Percentiles rank a stretch among this genome's conserved stretches.
phyloP scores from a whole-genome alignment of 495 filamentous ascomycete genomes.

The Cercophora scortea region DNA sequence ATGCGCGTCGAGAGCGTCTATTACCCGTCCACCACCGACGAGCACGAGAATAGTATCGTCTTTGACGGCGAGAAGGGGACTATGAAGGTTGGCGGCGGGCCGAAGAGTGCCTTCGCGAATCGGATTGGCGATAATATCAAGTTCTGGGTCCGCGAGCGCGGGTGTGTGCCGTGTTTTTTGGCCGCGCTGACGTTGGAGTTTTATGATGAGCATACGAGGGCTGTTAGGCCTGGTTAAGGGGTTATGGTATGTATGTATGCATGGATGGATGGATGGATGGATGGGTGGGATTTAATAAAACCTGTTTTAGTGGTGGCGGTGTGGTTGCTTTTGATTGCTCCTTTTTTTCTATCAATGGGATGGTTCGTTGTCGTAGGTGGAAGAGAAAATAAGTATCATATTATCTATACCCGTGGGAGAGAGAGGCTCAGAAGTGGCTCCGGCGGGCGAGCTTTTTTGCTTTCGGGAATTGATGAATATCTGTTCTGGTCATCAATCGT shows the following conservation, averaged over 20 bases:
- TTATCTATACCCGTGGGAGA: too few species aligned
- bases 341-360: too few species aligned
- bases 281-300: not conserved
- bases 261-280: not conserved
- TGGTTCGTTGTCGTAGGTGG: too few species aligned
- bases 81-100: constrained; percentile 94
- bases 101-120: constrained; percentile 73
- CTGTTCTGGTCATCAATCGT: too few species aligned
- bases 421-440: too few species aligned
- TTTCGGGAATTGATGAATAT: too few species aligned
- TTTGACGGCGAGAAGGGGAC: constrained; percentile 95
- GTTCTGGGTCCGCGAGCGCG: constrained; percentile 89
- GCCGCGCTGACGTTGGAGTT: constrained; percentile 86
- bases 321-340: too few species aligned
- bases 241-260: not conserved
- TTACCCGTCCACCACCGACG: constrained; percentile 55
- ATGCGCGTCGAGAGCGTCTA: constrained; percentile 78
- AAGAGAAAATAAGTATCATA: too few species aligned
- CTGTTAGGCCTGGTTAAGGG: not conserved
- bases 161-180: constrained; percentile 86
- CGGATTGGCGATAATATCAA: constrained; percentile 75
- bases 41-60: constrained; percentile 82
- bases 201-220: constrained; percentile 63
- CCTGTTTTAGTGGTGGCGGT: not conserved
- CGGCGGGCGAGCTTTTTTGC: too few species aligned